These are phyloP conservation scores for Candida verbasci DNA, from an alignment of 805 yeast genomes.

Conservation along the genomic window DNA sequence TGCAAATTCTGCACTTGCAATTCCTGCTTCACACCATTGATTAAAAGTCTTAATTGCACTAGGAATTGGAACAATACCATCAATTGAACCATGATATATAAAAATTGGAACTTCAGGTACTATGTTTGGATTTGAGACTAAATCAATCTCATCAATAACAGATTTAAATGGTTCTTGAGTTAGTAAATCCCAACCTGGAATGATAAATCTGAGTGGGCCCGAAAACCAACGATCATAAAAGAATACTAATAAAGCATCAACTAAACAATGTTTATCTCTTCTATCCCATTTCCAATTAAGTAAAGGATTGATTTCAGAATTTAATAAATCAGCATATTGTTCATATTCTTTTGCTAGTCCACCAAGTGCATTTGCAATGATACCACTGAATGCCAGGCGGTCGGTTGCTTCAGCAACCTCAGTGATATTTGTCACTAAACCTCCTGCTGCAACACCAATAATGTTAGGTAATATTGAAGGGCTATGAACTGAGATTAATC, in stretches of 20 bases:
- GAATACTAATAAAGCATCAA: neutral
- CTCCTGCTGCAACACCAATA: conserved; percentile 32
- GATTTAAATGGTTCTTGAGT: neutral
- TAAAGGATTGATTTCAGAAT: neutral
- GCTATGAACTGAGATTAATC: conserved; percentile 32
- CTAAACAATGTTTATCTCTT: neutral
- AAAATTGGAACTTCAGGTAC: conserved; percentile 20
- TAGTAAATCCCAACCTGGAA: neutral
- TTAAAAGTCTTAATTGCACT: conserved; percentile 18
- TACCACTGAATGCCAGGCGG: conserved; percentile 25
- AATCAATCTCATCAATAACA: neutral
- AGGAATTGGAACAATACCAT: conserved; percentile 16
- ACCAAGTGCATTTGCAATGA: conserved; percentile 23
- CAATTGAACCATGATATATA: conserved; percentile 17
- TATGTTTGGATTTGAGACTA: conserved; percentile 5
- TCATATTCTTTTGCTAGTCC: conserved; percentile 32
- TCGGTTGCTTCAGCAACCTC: conserved; percentile 19
- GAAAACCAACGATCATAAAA: neutral
- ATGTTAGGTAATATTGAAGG: conserved; percentile 22
- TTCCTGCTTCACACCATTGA: conserved; percentile 25
- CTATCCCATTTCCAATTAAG: neutral
- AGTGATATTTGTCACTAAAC: conserved; percentile 30
- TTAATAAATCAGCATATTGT: conserved; percentile 3
- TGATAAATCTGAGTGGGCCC: neutral
- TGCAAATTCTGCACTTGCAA: conserved; percentile 25